Base-by-base conservation (phyloP, 1,139 yeast genomes). In the Suhomyces maxii region DNA sequence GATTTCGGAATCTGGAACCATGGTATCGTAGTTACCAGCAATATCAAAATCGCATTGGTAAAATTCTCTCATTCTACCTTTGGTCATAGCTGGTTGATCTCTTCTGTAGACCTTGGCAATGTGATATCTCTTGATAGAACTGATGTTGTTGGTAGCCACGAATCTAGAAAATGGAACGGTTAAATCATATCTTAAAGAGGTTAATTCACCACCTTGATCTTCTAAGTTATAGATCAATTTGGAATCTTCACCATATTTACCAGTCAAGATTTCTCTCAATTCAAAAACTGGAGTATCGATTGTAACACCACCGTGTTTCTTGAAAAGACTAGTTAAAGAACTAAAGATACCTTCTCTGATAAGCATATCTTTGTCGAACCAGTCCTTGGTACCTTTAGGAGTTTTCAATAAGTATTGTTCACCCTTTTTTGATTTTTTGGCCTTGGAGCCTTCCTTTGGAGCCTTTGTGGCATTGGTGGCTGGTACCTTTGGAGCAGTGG, bases 41-140 rank as follows among this genome's bases (percentile, higher is more conserved):
- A 93, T 77, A 66, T 93, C 99, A 60, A 93, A 88, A 73, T 93
- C 99, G 75, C 99, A 93, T 71, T 93, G 99, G 70, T 93, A 93
- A 61, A 93, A 93, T 69, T 93, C 99, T 79, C 99, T 86, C 99
- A 93, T 93, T 71, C 99, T 83, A 49, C 99, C 99, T 69, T 93
- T 93, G 48, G 98, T 91, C 99, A 93, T 93, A 12, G 99, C 99
- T 6, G 99, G 99, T 69, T 93, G 99, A 66, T 93, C 99, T 71
- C 99, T 86, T 73, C 99, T 83, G 71, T 93, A 93, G 45, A 93
- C 99, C 69, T 93, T 93, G 57, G 99, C 99, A 56, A 93, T 89
- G 72, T 93, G 99, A 68, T 84, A 93, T 64, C 99, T 80, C 72
- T 93, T 93, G 69, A 93, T 93, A 63, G 77, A 82, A 58, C 89